Conservation (phyloP, 1,284 basidiomycete genomes). For the Leucoagaricus sp. region DNA sequence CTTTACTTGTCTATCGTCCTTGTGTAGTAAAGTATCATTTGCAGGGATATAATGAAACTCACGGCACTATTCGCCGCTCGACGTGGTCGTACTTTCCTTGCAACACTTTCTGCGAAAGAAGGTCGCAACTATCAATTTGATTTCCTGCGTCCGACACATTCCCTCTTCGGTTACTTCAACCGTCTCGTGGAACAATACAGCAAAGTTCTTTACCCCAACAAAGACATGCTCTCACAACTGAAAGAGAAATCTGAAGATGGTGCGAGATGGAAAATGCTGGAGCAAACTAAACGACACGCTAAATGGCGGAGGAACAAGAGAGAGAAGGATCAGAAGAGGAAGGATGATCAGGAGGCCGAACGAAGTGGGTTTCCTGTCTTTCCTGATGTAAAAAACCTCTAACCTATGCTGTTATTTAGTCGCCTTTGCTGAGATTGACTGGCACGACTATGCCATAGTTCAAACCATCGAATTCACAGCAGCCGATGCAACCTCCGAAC, state of each 20-base stretch:
- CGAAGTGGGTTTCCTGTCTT: slow-evolving; percentile 50
- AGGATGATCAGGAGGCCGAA: slow-evolving; percentile 90
- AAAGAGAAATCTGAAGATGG: slow-evolving; percentile 61
- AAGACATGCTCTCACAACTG: slow-evolving; percentile 73
- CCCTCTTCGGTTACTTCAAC: slow-evolving; percentile 96
- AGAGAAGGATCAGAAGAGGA: slow-evolving; percentile 83
- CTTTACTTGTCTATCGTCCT: slow-evolving; percentile 9
- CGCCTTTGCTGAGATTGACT: slow-evolving; percentile 97
- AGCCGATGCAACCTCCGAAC: slow-evolving; percentile 86
- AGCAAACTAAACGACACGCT: slow-evolving; percentile 77
- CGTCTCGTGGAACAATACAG: slow-evolving; percentile 96
- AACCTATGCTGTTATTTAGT: slow-evolving; percentile 41
- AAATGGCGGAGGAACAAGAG: slow-evolving; percentile 87
- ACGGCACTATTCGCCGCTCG: slow-evolving; percentile 96
- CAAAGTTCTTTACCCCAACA: slow-evolving; percentile 85
- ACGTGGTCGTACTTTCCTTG: slow-evolving; percentile 86
- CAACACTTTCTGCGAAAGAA: slow-evolving; percentile 85
- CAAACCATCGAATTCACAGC: slow-evolving; percentile 98
- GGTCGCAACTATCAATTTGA: slow-evolving; percentile 98
- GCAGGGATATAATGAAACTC: slow-evolving; percentile 86
- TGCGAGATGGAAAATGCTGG: slow-evolving; percentile 77
- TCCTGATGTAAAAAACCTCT: slow-evolving; percentile 10
- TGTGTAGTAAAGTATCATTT: background rate
- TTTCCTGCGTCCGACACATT: slow-evolving; percentile 94
- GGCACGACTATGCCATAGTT: slow-evolving; percentile 99